Evolutionary conservation across 345 rosid genomes (phyloP), one percentile per base, ranked within the genome.

Genomic region (Boechera retrofracta): DNA sequence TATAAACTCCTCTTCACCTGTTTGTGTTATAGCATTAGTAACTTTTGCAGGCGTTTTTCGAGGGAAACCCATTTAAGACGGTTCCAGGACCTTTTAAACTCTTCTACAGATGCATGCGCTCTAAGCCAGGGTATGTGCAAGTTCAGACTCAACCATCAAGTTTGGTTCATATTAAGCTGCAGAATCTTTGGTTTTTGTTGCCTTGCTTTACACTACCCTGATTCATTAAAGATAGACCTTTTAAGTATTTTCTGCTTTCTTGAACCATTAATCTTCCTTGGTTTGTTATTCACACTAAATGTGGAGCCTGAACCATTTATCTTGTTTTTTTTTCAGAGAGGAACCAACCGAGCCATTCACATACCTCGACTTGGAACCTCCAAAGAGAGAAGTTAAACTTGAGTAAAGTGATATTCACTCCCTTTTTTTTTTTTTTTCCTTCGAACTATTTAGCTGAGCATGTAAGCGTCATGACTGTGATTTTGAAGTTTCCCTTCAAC

Each of bases 11-110:
- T 44, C n/a, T 4, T 44, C 2, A n/a, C 10, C 57, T 54, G 6
- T 55, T 9, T n/a, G 29, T 36, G 42, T 41, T 8, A 64, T 41
- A n/a, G n/a, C 35, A 54, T 55, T 55, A 3, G 57, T 15, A 36
- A 59, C 56, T 2, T 48, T 3, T 83, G 73, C 83, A 92, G 98
- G 99, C 99, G 57, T 84, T 89, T 82, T 92, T 95, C 51, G 99
- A 95, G 80, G 99, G 98, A 48, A 95, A 92, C 82, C 99, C 99
- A 33, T 92, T 95, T 72, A 91, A 91, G 92, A 95, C 98, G 0
- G 92, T 95, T 77, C 99, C 99, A 8, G 99, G 99, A 71, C 96
- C 97, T 63, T 95, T 92, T 60, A 92, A 95, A 77, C 91, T 95
- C 64, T 92, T 95, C 72, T 95, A 91, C 88, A 76, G 49, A 53